These are phyloP conservation scores for Colletotrichum spaethianum DNA, from an alignment of 2,329 filamentous ascomycete species.

Conservation along the genomic window DNA sequence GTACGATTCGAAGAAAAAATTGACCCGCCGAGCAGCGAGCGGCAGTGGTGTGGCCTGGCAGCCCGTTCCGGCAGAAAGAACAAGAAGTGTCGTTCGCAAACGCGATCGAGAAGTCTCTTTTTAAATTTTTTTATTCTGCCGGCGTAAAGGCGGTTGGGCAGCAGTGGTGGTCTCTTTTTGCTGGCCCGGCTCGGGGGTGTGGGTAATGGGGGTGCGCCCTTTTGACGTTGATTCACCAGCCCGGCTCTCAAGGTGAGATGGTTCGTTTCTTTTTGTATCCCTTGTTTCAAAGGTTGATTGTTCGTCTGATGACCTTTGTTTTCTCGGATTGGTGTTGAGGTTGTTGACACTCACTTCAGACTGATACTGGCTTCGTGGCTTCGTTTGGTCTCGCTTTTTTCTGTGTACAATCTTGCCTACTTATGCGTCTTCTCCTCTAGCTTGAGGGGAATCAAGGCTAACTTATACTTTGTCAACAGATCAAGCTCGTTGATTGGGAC, in stretches of 20 bases:
- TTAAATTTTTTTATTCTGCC: conserved; percentile 19
- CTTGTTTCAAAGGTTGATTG: conserved; percentile 1
- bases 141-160: conserved; percentile 36
- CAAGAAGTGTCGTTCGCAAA: conserved; percentile 36
- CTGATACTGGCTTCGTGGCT: not conserved
- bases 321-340: not conserved
- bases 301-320: conserved; percentile 1
- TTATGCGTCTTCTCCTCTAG: conserved; percentile 23
- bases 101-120: conserved; percentile 41
- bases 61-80: conserved; percentile 28
- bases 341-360: not conserved
- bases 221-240: conserved; percentile 1
- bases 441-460: conserved; percentile 50
- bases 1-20: conserved; percentile 6
- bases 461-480: conserved; percentile 56
- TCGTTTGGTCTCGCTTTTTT: not conserved
- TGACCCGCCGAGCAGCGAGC: conserved; percentile 16
- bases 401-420: not conserved
- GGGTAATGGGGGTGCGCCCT: conserved; percentile 25
- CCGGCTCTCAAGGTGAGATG: conserved; percentile 12
- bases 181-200: conserved; percentile 10
- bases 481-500: conserved; percentile 29
- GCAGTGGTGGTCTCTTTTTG: conserved; percentile 33
- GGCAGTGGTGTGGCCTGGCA: conserved; percentile 22
- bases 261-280: conserved; percentile 8